Base-by-base conservation (phyloP, 345 rosid genomes). In the Diplotaxis tenuifolia region DNA sequence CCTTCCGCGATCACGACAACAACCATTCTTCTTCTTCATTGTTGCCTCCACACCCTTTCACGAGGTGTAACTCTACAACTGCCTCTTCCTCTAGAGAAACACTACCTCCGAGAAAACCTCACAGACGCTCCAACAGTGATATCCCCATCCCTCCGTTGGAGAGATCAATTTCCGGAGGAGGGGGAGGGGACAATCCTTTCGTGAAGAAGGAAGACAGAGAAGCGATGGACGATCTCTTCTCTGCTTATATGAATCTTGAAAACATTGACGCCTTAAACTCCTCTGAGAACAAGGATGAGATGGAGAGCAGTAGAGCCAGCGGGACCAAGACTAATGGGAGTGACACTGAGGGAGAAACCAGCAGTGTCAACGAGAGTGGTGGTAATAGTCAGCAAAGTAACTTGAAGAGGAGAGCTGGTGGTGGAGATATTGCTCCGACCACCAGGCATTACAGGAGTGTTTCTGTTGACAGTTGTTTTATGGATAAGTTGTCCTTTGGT, bases 241-340 rank as follows among this genome's bases (percentile, higher is more conserved):
- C 96, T 5, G 96, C 98, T 0, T 95, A 90, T 64, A 95, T 95
- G 96, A 95, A 95, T 82, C 82, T 95, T 79, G 99, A 95, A 3
- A 87, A 83, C 36, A 92, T 95, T 21, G 99, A 92, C 71, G 86
- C 81, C 0, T 71, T 92, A 80, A 90, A 92, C 84, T 87, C 98
- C 12, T 87, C 96, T 0, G 93, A 86, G 80, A 83, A 78, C 21
- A 84, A 97, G 88, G 66, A 92, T 25, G 28, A 96, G n/a, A n/a
- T n/a, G n/a, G n/a, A n/a, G n/a, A n/a, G n/a, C 67, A 92, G 96
- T 58, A 79, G 93, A 71, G 98, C 95, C 0, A 94, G 98, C 27
- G 97, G 96, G 60, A 88, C 92, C 3, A 92, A 88, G 83, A 88
- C 95, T 1, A 88, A 88, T 53, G 96, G 96, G 25, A 92, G 94